These are phyloP conservation scores for Dalechampia spathulata DNA, from an alignment of 441 rosid species.

Conservation along the genomic window DNA sequence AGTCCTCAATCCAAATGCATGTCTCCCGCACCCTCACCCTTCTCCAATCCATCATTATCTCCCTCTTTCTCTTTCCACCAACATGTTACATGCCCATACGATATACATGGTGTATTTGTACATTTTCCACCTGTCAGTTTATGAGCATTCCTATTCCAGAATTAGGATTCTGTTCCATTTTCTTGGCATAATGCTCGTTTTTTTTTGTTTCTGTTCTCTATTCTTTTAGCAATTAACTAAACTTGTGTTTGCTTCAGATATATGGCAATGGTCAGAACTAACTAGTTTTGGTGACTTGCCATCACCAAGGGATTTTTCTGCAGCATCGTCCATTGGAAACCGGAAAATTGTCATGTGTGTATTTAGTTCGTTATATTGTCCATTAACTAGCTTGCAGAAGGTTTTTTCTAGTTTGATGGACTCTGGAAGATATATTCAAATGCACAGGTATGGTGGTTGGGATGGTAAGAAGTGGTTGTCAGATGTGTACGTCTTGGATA, in stretches of 20 bases:
- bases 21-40: not conserved
- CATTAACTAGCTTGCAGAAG: constrained; percentile 9
- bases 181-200: not conserved
- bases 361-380: constrained; percentile 11
- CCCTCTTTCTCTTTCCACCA: not conserved
- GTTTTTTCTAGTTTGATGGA: constrained; percentile 8
- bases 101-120: not conserved
- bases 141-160: too few relatives aligned
- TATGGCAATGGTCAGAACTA: constrained; percentile 99
- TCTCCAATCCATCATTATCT: not conserved
- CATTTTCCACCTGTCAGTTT: not conserved
- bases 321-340: constrained; percentile 86
- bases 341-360: constrained; percentile 84
- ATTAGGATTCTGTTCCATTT: constrained; percentile 1
- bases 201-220: not conserved
- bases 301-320: constrained; percentile 89
- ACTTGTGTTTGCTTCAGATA: constrained; percentile 45
- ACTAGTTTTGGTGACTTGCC: constrained; percentile 93
- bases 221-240: constrained; percentile 8
- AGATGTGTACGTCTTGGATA: constrained; percentile 91
- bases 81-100: too few relatives aligned
- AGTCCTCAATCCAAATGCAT: not conserved
- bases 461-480: constrained; percentile 99
- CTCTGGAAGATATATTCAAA: constrained; percentile 15
- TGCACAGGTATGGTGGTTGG: constrained; percentile 99